A percentile compares a stretch with the other conserved stretches of the same genome.
Conservation (phyloP, 192 early-diverging fungal genomes). For the Entrophospora sp. region DNA sequence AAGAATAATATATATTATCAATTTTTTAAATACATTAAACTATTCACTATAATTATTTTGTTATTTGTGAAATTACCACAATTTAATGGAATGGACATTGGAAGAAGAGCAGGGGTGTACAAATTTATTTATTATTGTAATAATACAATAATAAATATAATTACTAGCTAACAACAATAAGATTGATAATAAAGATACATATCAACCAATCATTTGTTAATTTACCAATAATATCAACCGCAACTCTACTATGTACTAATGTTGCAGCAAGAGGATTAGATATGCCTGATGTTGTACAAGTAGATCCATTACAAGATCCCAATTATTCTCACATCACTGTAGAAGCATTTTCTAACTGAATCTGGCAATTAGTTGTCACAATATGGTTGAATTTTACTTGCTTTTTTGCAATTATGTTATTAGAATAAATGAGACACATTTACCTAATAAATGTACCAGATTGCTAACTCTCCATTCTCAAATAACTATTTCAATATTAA, state of each 20-base stretch:
- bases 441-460: too few species aligned
- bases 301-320: constrained; percentile 92
- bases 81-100: constrained; percentile 69
- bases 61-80: constrained; percentile 34
- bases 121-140: not conserved
- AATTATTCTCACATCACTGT: constrained; percentile 90
- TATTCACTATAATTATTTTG: constrained; percentile 22
- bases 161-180: constrained; percentile 11
- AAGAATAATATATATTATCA: not conserved
- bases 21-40: constrained; percentile 1
- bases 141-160: not conserved
- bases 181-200: constrained; percentile 51
- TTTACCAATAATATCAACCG: constrained; percentile 52
- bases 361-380: too few species aligned
- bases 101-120: constrained; percentile 52
- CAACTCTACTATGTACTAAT: constrained; percentile 89
- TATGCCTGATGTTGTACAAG: constrained; percentile 91
- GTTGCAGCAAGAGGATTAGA: constrained; percentile 93
- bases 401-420: too few species aligned
- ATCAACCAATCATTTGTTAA: constrained; percentile 62
- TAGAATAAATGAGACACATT: too few species aligned
- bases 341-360: too few species aligned
- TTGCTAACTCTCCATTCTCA: too few species aligned
- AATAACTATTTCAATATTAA: too few species aligned
- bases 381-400: too few species aligned